These are phyloP conservation scores for Cladosporium phlei DNA, from an alignment of 2,329 filamentous ascomycete species.

Conservation along the genomic window DNA sequence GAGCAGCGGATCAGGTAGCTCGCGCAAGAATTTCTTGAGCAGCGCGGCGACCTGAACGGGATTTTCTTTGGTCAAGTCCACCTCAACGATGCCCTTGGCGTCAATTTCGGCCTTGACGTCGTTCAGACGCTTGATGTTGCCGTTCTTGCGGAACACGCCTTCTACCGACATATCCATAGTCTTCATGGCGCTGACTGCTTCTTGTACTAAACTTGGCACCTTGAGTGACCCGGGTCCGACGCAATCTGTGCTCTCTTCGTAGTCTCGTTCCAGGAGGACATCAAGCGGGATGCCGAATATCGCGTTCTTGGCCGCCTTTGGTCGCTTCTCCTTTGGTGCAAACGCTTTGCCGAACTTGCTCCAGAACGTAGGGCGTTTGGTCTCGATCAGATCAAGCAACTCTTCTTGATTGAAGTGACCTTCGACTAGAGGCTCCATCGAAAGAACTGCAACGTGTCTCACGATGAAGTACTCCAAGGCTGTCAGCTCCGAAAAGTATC, in stretches of 20 bases:
- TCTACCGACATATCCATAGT: conserved; percentile 99
- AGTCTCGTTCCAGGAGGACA: conserved; percentile 82
- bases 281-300: conserved; percentile 90
- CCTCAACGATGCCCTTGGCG: conserved; percentile 73
- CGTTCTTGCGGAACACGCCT: conserved; percentile 97
- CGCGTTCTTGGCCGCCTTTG: conserved; percentile 81
- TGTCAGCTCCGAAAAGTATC: conserved; percentile 93
- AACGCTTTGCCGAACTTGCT: conserved; percentile 97
- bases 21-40: conserved; percentile 89
- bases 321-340: conserved; percentile 57
- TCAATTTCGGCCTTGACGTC: conserved; percentile 85
- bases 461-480: conserved; percentile 97
- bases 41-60: conserved; percentile 92
- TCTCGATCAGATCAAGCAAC: conserved; percentile 85
- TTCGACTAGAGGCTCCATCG: conserved; percentile 88
- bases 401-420: conserved; percentile 91
- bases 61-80: conserved; percentile 81
- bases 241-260: conserved; percentile 95
- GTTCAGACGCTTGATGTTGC: conserved; percentile 90
- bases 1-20: conserved; percentile 89
- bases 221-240: conserved; percentile 86
- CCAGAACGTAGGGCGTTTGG: conserved; percentile 92
- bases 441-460: conserved; percentile 86
- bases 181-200: conserved; percentile 88
- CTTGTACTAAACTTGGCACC: conserved; percentile 91